Percentiles rank a stretch among this genome's conserved stretches.
Evolutionary conservation across 2,329 filamentous ascomycete species (phyloP).

Genomic region (Dryadomyces quercus-mongolicae): DNA sequence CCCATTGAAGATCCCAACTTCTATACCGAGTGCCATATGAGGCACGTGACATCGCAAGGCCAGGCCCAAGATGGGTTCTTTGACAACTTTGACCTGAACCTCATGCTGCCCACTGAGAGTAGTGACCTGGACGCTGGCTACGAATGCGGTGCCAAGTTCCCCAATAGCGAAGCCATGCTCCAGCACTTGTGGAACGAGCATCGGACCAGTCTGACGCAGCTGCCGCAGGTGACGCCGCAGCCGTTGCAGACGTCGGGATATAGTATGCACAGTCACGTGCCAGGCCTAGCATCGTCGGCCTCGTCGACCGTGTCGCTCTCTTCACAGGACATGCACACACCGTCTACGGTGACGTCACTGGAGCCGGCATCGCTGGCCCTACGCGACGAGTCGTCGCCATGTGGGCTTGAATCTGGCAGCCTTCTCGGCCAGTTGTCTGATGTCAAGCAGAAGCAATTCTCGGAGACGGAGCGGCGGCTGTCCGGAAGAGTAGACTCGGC

Average conservation of each 20-base stretch:
- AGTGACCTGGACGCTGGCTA: not conserved
- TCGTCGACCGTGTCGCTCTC: conserved; percentile 5
- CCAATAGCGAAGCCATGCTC: conserved; percentile 12
- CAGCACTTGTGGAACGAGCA: conserved; percentile 13
- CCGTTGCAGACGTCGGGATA: not conserved
- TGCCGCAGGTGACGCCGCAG: not conserved
- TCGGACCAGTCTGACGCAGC: not conserved
- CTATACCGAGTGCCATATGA: conserved; percentile 13
- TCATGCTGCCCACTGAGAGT: conserved; percentile 1
- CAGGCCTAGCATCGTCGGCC: conserved; percentile 2
- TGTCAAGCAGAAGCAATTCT: not conserved
- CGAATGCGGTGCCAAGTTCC: conserved; percentile 12
- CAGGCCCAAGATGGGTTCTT: conserved; percentile 3
- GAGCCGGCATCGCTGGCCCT: not conserved
- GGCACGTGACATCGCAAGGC: conserved; percentile 2
- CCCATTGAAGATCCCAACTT: conserved; percentile 13
- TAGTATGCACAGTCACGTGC: not conserved
- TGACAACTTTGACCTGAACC: conserved; percentile 7
- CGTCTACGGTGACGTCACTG: not conserved
- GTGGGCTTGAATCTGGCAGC: not conserved
- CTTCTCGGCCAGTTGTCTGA: no score
- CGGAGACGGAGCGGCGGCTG: not conserved
- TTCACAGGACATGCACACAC: conserved; percentile 6
- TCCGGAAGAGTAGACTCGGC: not conserved
- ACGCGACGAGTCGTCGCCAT: not conserved